A percentile compares a stretch with the other conserved stretches of the same genome.
These are phyloP conservation scores for Calonectria pseudoreteaudii DNA, from an alignment of 2,329 filamentous ascomycete species.

Conservation along the genomic window DNA sequence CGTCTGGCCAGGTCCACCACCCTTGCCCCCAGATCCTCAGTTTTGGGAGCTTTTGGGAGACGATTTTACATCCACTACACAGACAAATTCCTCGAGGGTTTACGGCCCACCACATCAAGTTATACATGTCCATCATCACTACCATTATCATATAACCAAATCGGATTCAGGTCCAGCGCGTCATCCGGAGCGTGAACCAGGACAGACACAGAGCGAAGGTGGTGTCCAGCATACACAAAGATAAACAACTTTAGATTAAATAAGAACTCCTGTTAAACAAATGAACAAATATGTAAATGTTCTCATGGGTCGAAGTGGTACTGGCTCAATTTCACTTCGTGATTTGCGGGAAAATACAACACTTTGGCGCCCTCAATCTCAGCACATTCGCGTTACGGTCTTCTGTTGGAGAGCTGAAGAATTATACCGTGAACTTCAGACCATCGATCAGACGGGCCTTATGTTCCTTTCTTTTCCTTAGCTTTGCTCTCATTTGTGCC, in stretches of 20 bases:
- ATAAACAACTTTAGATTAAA: neutral
- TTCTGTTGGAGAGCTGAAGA: no score
- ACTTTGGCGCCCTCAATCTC: no score
- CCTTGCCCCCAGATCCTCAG: conserved; percentile 20
- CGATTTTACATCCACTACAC: conserved; percentile 20
- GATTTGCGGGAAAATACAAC: no score
- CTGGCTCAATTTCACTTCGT: neutral
- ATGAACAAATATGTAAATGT: neutral
- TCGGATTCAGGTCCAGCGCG: neutral
- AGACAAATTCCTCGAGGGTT: conserved; percentile 29
- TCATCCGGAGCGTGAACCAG: neutral
- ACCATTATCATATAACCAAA: conserved; percentile 33
- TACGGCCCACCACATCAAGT: conserved; percentile 25
- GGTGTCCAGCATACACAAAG: neutral
- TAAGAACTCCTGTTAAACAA: neutral
- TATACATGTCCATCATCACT: conserved; percentile 37
- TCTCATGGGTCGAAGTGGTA: neutral
- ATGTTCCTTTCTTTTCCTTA: no score
- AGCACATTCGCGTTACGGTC: no score
- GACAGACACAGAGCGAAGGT: neutral
- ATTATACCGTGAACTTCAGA: no score
- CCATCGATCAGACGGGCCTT: no score
- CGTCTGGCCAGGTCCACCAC: conserved; percentile 28
- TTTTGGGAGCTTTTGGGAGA: conserved; percentile 27
- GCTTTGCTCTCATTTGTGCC: no score